These are phyloP conservation scores for Fusarium austroafricanum DNA, from an alignment of 2,329 filamentous ascomycete genomes.

Conservation along the genomic window DNA sequence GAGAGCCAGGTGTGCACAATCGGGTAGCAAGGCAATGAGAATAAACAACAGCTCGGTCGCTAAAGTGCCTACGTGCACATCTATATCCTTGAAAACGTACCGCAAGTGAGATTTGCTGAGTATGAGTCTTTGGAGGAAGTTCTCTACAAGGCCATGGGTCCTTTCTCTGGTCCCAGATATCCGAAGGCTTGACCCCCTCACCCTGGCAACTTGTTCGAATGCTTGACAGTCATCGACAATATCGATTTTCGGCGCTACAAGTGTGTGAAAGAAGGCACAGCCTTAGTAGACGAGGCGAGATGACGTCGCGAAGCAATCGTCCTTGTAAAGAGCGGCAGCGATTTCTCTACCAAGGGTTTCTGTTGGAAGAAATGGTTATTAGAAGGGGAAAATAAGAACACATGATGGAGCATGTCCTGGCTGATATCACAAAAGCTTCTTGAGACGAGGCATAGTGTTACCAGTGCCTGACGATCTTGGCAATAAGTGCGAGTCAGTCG, in stretches of 20 bases:
- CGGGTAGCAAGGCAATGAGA: conserved; percentile 8
- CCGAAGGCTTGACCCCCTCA: background rate
- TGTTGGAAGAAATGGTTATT: background rate
- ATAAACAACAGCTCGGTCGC: background rate
- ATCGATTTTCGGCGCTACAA: background rate
- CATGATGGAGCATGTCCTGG: conserved; percentile 30
- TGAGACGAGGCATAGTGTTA: conserved; percentile 23
- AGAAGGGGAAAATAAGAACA: conserved; percentile 16
- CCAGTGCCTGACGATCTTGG: conserved; percentile 1
- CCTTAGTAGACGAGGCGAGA: conserved; percentile 16
- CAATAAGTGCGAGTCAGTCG: too few relatives aligned
- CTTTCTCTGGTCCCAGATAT: conserved; percentile 5
- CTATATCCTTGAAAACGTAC: background rate
- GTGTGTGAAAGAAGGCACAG: background rate
- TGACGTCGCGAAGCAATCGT: conserved; percentile 4
- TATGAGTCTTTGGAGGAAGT: conserved; percentile 12
- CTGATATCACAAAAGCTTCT: conserved; percentile 12
- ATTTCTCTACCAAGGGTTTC: background rate
- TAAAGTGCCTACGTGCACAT: background rate
- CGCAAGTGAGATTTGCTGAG: background rate
- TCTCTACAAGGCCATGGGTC: background rate
- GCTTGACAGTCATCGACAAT: background rate
- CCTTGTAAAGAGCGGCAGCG: conserved; percentile 19
- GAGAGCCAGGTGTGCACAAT: conserved; percentile 11
- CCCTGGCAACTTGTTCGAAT: background rate